Conservation (phyloP, 495 filamentous ascomycete genomes). For the Penicillium diatomitis region DNA sequence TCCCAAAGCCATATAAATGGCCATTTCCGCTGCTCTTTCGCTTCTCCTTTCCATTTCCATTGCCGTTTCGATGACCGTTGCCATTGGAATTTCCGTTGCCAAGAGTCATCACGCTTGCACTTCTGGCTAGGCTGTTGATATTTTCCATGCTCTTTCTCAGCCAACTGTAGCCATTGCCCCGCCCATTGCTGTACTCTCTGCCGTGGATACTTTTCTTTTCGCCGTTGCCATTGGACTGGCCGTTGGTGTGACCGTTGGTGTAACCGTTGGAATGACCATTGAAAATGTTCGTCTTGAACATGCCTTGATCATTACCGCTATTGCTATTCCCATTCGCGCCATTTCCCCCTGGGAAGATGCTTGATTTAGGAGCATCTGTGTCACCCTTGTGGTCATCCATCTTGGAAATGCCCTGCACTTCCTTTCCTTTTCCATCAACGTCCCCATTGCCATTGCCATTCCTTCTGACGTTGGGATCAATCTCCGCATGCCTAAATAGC, state of each 20-base stretch:
- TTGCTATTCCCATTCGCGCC: not conserved
- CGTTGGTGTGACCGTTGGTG: not conserved
- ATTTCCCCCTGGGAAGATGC: not conserved
- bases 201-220: not conserved
- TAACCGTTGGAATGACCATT: not conserved
- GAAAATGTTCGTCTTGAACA: not conserved
- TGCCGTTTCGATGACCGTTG: constrained; percentile 1
- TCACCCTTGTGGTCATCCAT: too few relatives aligned
- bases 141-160: constrained; percentile 2
- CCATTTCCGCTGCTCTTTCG: not conserved
- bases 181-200: not conserved
- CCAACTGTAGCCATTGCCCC: not conserved
- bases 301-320: not conserved
- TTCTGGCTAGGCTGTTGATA: constrained; percentile 3
- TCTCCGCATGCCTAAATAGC: constrained; percentile 43
- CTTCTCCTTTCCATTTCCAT: not conserved
- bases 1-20: not conserved
- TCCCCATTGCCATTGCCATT: not conserved
- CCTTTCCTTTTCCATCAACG: not conserved
- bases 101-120: not conserved
- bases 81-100: constrained; percentile 1
- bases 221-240: not conserved
- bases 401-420: not conserved
- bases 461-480: constrained; percentile 17
- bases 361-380: too few relatives aligned